Percentiles rank a stretch among this genome's conserved stretches.
phyloP scores from a whole-genome alignment of 139 green algal species.

The Nannochloris sp. region DNA sequence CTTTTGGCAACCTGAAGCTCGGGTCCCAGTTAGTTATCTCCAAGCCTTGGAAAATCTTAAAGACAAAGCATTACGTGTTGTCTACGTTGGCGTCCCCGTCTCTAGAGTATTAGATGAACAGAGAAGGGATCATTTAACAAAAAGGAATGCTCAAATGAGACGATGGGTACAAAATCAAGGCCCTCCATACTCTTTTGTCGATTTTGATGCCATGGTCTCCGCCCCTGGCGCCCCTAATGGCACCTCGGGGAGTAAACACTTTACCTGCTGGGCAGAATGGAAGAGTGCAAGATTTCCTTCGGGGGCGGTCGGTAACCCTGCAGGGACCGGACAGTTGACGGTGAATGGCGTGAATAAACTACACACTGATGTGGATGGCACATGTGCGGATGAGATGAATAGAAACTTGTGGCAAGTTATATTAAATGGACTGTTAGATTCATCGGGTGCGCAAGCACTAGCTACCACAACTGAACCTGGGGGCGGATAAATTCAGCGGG shows the following conservation, averaged over 20 bases:
- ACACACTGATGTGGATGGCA: conserved; percentile 3
- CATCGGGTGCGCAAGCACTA: neutral
- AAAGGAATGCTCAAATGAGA: conserved; percentile 3
- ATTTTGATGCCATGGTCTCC: neutral
- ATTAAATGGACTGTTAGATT: neutral
- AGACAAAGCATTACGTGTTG: neutral
- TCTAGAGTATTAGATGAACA: neutral
- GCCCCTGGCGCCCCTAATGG: neutral
- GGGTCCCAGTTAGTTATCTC: neutral
- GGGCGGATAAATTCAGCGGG: too few species aligned
- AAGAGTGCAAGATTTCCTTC: neutral
- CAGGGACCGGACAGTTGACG: neutral
- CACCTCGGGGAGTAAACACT: conserved; percentile 1
- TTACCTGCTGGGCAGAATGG: conserved; percentile 7
- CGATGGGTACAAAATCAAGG: conserved; percentile 4
- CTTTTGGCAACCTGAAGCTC: conserved; percentile 3
- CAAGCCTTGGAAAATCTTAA: neutral
- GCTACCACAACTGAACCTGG: neutral
- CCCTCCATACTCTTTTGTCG: conserved; percentile 1
- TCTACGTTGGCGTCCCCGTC: conserved; percentile 4
- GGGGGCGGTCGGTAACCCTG: neutral
- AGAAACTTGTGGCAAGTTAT: conserved; percentile 8
- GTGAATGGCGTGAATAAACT: neutral
- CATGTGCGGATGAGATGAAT: conserved; percentile 10
- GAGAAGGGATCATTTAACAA: neutral